These are phyloP conservation scores for Pseudoneurospora amorphoporcata DNA, from an alignment of 495 filamentous ascomycete genomes.

Conservation along the genomic window DNA sequence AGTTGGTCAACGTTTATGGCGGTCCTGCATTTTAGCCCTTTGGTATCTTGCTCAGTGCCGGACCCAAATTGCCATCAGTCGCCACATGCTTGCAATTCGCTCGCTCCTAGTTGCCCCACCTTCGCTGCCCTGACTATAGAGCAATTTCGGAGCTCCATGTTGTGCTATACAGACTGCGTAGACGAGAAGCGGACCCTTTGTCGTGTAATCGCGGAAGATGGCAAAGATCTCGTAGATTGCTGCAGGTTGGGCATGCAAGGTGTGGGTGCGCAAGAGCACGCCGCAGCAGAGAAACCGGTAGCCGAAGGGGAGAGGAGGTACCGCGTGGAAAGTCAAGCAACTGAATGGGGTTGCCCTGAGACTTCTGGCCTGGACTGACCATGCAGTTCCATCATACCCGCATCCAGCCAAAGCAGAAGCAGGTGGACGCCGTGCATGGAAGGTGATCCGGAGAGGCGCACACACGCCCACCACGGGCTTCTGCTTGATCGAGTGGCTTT, in stretches of 20 bases:
- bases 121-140: neutral
- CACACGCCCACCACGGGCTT: neutral
- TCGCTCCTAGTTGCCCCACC: neutral
- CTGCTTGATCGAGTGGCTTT: conserved; percentile 12
- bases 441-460: neutral
- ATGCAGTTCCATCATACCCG: neutral
- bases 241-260: neutral
- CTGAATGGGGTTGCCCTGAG: neutral
- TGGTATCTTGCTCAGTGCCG: neutral
- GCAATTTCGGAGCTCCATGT: neutral
- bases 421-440: neutral
- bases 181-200: neutral
- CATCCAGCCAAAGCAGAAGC: neutral
- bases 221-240: neutral
- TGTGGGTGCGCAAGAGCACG: neutral
- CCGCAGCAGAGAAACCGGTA: neutral
- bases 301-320: neutral
- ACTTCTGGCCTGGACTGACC: neutral
- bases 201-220: neutral
- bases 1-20: neutral
- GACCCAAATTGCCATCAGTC: neutral
- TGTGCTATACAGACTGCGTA: neutral
- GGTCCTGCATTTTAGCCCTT: neutral
- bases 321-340: neutral
- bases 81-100: neutral